Evolutionary conservation across 176 grass and related monocot species (phyloP), one percentile per base, ranked within the genome.

Genomic region (Tillandsia fasciculata): DNA sequence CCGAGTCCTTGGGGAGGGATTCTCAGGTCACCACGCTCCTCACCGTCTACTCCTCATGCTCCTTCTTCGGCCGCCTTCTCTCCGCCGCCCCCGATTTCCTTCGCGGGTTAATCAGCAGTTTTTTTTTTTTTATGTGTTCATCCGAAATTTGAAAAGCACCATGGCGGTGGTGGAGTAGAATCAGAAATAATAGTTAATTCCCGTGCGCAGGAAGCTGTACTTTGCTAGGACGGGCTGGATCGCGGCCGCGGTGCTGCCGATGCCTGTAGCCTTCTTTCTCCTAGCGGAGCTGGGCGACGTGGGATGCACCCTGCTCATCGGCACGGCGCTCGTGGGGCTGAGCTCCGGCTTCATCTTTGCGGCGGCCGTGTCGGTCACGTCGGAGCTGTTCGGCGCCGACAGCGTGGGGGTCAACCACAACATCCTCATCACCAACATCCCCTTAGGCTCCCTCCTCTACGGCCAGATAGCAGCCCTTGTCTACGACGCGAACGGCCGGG

Each of bases 401-500:
- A 87, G 93, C 72, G 64, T 87, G 10, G 86, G 93, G 12, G 86
- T 97, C 67, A 91, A 97, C 66, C 93, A 97, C 69, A 97, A 97
- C 77, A 92, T 97, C 49, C 86, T 97, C 24, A 97, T 97, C 71
- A 92, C 93, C 67, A 97, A 92, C 48, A 97, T 97, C 53, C 93
- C 93, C 9, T 67, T 97, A 26, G 93, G 93, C 0, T 97, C 93
- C 53, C 65, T 97, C 51, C 86, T 92, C 64, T 92, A 97, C 8
- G 89, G 93, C 53, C 86, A 92, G 78, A 87, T 97, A 12, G 86
- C 89, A 0, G 86, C 93, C 26, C 9, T 92, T 56, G 82, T 90
- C 8, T 97, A 92, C 9, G 89, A 97, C 15, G 72, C 86, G 26
- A 97, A 90, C 58, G 86, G 93, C 2, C 26, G 13, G 50, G 72